Evolutionary conservation across 23 red algal species (phyloP).

Genomic region (Gracilaria gracilis): DNA sequence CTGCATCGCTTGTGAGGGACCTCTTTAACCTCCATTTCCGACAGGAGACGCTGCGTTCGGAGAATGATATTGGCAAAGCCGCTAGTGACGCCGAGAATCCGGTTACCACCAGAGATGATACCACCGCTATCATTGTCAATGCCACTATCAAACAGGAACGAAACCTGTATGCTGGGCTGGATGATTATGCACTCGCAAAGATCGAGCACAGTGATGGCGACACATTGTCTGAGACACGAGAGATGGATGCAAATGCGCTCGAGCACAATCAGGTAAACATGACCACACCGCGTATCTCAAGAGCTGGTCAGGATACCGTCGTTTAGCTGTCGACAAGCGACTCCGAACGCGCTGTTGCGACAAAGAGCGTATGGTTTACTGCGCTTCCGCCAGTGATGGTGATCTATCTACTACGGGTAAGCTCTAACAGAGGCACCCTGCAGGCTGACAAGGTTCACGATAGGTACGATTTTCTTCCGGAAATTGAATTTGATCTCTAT

Average conservation of each 20-base stretch:
- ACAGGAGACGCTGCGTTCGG: conserved; percentile 60
- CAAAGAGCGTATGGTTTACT: conserved; percentile 87
- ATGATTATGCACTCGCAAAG: conserved; percentile 66
- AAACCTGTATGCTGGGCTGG: conserved; percentile 73
- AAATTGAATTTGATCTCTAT: conserved; percentile 84
- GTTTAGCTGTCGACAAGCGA: neutral
- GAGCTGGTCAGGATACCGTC: neutral
- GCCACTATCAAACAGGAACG: conserved; percentile 66
- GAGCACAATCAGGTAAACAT: neutral
- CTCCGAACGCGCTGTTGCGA: neutral
- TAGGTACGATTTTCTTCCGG: conserved; percentile 73
- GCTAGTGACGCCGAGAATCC: conserved; percentile 6
- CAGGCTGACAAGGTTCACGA: conserved; percentile 92
- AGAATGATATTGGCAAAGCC: neutral
- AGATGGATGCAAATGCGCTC: neutral
- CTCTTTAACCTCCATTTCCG: conserved; percentile 77
- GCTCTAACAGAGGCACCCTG: conserved; percentile 78
- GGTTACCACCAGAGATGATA: conserved; percentile 51
- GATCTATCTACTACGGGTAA: conserved; percentile 89
- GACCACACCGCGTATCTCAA: neutral
- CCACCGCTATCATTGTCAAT: conserved; percentile 79
- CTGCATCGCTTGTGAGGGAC: conserved; percentile 60
- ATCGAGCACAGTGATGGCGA: conserved; percentile 59
- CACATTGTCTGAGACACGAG: neutral
- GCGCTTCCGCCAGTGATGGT: conserved; percentile 79